Conservation (phyloP, 2,329 filamentous ascomycete genomes). For the Cordyceps pruinosa region DNA sequence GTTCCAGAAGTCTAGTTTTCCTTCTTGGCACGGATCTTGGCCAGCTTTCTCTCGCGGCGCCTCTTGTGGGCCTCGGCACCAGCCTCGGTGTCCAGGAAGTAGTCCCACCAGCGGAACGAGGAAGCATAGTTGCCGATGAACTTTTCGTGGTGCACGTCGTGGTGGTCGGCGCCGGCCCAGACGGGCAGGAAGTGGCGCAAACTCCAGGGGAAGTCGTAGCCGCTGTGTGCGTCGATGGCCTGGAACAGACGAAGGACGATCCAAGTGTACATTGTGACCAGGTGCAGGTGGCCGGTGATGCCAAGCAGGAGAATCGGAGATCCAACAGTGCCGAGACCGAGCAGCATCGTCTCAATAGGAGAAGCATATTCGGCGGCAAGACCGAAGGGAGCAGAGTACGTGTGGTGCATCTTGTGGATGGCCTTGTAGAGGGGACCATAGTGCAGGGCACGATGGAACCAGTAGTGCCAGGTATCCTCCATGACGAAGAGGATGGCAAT, state of each 20-base stretch:
- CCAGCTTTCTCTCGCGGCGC: slow-evolving; percentile 71
- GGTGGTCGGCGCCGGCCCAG: slow-evolving; percentile 96
- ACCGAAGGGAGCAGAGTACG: slow-evolving; percentile 95
- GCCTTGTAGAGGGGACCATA: slow-evolving; percentile 92
- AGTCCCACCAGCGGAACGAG: slow-evolving; percentile 99
- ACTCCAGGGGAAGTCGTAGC: slow-evolving; percentile 98
- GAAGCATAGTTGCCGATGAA: slow-evolving; percentile 98
- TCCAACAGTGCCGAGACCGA: slow-evolving; percentile 80
- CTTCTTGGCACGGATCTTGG: slow-evolving; percentile 59
- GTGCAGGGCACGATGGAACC: slow-evolving; percentile 87
- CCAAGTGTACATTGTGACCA: slow-evolving; percentile 97
- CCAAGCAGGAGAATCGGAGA: slow-evolving; percentile 77
- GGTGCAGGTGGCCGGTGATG: slow-evolving; percentile 80
- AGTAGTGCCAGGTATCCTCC: slow-evolving; percentile 98
- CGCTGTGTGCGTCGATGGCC: slow-evolving; percentile 94
- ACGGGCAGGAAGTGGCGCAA: slow-evolving; percentile 92
- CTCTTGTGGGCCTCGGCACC: slow-evolving; percentile 79
- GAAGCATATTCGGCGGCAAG: slow-evolving; percentile 96
- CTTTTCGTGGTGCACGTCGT: slow-evolving; percentile 95
- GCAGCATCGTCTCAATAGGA: slow-evolving; percentile 91
- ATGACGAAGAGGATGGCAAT: slow-evolving; percentile 91
- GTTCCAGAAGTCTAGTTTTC: slow-evolving; percentile 42
- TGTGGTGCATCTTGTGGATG: slow-evolving; percentile 98
- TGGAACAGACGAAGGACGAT: slow-evolving; percentile 90
- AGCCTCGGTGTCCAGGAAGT: slow-evolving; percentile 84